Evolutionary conservation across 345 rosid genomes (phyloP).

Genomic region (Populus euphratica): DNA sequence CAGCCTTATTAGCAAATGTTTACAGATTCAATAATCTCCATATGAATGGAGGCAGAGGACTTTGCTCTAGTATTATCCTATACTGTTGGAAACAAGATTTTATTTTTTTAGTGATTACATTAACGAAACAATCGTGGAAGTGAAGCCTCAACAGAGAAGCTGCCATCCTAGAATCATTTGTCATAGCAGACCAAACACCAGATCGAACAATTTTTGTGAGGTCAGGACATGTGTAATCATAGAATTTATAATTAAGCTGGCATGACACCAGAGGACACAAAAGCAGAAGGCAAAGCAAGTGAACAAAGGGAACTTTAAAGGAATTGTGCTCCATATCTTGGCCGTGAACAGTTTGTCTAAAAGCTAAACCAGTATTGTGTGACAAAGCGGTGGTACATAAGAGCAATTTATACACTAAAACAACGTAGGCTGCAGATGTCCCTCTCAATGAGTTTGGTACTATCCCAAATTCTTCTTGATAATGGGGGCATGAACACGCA

Average conservation of each 20-base stretch:
- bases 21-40: too few species aligned
- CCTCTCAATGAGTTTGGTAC: conserved; percentile 41
- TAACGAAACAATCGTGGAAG: conserved; percentile 66
- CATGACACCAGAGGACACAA: conserved; percentile 31
- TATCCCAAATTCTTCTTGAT: conserved; percentile 28
- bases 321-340: conserved; percentile 29
- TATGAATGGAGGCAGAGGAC: too few species aligned
- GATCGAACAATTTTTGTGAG: conserved; percentile 40
- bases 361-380: neutral
- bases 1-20: neutral
- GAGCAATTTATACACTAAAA: conserved; percentile 32
- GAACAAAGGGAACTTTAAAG: conserved; percentile 19
- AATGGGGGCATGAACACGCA: conserved; percentile 10
- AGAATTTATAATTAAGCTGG: conserved; percentile 57
- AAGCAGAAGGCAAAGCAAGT: conserved; percentile 27
- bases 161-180: conserved; percentile 62
- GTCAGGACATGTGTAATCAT: conserved; percentile 44
- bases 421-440: conserved; percentile 16
- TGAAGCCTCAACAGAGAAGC: conserved; percentile 67
- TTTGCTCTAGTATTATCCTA: too few species aligned
- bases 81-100: too few species aligned
- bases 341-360: neutral
- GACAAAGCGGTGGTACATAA: conserved; percentile 3
- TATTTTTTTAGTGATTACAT: conserved; percentile 31
- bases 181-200: conserved; percentile 49